Conservation (phyloP, 192 early-diverging fungal species). For the Spizellomyces punctatus region DNA sequence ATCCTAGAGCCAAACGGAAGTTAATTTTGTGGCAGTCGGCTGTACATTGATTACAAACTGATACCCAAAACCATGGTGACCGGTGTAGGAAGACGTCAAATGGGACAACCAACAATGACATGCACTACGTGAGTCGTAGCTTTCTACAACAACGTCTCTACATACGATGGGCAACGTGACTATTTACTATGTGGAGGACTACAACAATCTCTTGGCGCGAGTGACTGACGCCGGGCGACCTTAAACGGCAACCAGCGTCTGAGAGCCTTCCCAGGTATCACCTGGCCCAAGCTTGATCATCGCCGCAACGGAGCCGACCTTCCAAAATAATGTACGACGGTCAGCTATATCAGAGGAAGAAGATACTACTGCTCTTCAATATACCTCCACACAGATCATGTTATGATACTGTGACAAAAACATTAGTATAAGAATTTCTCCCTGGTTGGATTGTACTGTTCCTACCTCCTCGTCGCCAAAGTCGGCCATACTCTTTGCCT, state of each 20-base stretch:
- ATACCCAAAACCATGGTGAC: too few species aligned
- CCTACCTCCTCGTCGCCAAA: conserved; percentile 76
- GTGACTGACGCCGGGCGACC: neutral
- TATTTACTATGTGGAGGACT: too few species aligned
- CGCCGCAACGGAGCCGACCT: conserved; percentile 59
- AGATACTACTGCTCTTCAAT: neutral
- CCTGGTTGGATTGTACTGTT: neutral
- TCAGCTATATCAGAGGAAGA: neutral
- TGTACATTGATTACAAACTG: too few species aligned
- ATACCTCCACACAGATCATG: conserved; percentile 89
- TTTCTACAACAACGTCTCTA: too few species aligned
- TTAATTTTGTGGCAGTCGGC: too few species aligned
- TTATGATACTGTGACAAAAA: conserved; percentile 52
- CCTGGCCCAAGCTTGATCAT: conserved; percentile 65
- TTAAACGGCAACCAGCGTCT: conserved; percentile 53
- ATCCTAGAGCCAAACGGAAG: too few species aligned
- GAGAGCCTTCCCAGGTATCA: conserved; percentile 72
- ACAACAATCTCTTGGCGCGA: too few species aligned
- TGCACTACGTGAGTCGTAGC: too few species aligned
- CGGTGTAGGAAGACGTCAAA: too few species aligned
- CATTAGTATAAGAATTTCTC: neutral
- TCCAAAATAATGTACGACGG: neutral
- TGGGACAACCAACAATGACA: too few species aligned
- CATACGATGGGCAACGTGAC: too few species aligned
- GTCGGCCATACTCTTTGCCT: conserved; percentile 86